Percentiles rank a stretch among this genome's conserved stretches.
phyloP scores from a whole-genome alignment of 2,329 filamentous ascomycete genomes.

The Diaporthe capsici region DNA sequence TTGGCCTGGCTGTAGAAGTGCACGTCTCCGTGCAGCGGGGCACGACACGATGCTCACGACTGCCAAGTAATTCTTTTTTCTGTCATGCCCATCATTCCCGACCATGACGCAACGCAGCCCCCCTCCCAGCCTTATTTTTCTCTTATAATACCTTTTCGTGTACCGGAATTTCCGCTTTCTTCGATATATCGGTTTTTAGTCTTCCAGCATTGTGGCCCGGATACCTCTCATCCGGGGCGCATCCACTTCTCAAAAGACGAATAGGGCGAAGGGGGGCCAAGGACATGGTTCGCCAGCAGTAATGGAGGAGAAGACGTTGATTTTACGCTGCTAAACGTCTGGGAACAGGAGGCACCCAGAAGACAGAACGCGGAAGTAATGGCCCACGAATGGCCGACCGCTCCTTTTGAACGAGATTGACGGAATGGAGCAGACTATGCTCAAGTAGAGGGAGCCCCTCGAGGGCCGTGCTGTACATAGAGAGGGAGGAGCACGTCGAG shows the following conservation, averaged over 20 bases:
- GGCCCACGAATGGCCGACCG: not conserved
- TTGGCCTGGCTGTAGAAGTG: conserved; percentile 49
- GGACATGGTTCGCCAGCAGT: not conserved
- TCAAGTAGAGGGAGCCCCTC: not conserved
- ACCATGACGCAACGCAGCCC: conserved; percentile 28
- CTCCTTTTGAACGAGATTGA: not conserved
- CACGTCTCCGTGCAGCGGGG: not conserved
- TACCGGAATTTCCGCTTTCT: not conserved
- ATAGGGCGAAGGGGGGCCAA: not conserved
- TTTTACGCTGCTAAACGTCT: not conserved
- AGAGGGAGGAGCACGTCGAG: not conserved
- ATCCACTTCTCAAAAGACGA: conserved; percentile 2
- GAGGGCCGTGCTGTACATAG: not conserved
- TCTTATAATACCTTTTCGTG: conserved; percentile 10
- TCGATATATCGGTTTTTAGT: conserved; percentile 26
- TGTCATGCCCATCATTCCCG: not conserved
- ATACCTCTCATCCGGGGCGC: not conserved
- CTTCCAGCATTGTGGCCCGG: not conserved
- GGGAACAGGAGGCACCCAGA: not conserved
- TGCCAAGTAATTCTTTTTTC: not conserved
- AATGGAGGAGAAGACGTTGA: not conserved
- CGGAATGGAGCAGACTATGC: not conserved
- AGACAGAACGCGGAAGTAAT: not conserved
- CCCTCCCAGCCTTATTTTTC: not conserved
- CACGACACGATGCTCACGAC: conserved; percentile 21